These are phyloP conservation scores for Metarhizium album DNA, from an alignment of 2,329 filamentous ascomycete genomes.

Conservation along the genomic window DNA sequence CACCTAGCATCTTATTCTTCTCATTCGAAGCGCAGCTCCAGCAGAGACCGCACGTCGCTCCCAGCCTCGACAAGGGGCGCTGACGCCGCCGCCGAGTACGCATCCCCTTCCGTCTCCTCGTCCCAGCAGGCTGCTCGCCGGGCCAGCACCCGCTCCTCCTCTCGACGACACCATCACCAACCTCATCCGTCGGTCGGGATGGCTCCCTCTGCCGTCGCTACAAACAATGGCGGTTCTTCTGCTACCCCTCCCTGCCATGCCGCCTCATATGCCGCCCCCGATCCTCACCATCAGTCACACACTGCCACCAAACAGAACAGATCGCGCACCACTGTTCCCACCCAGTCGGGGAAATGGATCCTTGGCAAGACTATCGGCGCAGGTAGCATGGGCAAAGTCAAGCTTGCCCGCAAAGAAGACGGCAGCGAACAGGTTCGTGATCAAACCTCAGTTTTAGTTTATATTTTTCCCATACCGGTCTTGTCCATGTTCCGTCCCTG, in stretches of 20 bases:
- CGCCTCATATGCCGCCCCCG: slow-evolving; percentile 25
- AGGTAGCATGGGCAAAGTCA: slow-evolving; percentile 98
- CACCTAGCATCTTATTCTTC: slow-evolving; percentile 45
- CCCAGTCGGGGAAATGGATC: slow-evolving; percentile 85
- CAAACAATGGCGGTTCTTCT: slow-evolving; percentile 39
- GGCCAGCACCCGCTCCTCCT: slow-evolving; percentile 36
- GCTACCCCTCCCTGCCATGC: slow-evolving; percentile 36
- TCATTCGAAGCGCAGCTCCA: slow-evolving; percentile 52
- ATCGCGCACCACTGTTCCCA: slow-evolving; percentile 73
- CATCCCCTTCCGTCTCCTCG: slow-evolving; percentile 14
- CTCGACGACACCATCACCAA: slow-evolving; percentile 22
- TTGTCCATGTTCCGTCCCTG: not conserved
- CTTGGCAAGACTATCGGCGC: slow-evolving; percentile 95
- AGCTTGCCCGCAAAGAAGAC: slow-evolving; percentile 82
- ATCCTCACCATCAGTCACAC: slow-evolving; percentile 24
- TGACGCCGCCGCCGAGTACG: slow-evolving; percentile 34
- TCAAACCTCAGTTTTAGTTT: not conserved
- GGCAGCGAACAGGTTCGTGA: slow-evolving; percentile 73
- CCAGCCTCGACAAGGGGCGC: slow-evolving; percentile 34
- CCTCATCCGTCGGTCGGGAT: slow-evolving; percentile 31
- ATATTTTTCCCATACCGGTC: not conserved
- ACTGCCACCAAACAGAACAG: slow-evolving; percentile 40
- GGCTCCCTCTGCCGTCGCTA: slow-evolving; percentile 38
- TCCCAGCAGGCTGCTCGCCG: slow-evolving; percentile 23
- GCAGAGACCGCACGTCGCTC: slow-evolving; percentile 39